A percentile compares a stretch with the other conserved stretches of the same genome.
phyloP scores from a whole-genome alignment of 2,329 filamentous ascomycete species.

The Ramularia collo-cygni region DNA sequence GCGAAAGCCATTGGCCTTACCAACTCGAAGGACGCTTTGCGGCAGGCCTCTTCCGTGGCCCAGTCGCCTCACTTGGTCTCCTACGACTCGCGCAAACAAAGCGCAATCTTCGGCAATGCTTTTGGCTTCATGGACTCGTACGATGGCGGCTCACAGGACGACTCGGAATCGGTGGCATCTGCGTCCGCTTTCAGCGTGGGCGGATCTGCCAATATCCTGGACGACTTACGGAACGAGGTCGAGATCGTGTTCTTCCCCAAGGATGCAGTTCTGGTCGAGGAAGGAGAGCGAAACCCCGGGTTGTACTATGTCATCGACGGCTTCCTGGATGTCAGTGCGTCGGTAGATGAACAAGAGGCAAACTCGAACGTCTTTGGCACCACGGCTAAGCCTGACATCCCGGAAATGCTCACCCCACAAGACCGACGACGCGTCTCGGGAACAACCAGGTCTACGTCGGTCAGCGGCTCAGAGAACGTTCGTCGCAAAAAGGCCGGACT shows the following conservation, averaged over 20 bases:
- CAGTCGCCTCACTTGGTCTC: slow-evolving; percentile 79
- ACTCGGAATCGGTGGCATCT: slow-evolving; percentile 72
- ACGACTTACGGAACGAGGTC: slow-evolving; percentile 83
- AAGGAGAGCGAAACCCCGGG: slow-evolving; percentile 93
- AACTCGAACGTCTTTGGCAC: slow-evolving; percentile 40
- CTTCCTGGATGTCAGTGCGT: slow-evolving; percentile 89
- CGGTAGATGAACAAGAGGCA: slow-evolving; percentile 57
- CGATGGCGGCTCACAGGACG: slow-evolving; percentile 81
- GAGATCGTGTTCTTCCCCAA: slow-evolving; percentile 98
- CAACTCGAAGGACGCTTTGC: slow-evolving; percentile 56
- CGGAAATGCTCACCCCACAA: slow-evolving; percentile 20
- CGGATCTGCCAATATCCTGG: slow-evolving; percentile 58
- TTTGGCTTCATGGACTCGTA: slow-evolving; percentile 41
- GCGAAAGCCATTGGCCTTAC: slow-evolving; percentile 87
- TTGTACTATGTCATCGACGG: slow-evolving; percentile 97
- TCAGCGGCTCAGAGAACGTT: slow-evolving; percentile 26
- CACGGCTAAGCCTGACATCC: slow-evolving; percentile 28
- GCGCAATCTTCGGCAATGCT: slow-evolving; percentile 75
- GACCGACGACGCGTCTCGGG: slow-evolving; percentile 13
- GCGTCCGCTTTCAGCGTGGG: slow-evolving; percentile 45
- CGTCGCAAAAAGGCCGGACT: slow-evolving; percentile 37
- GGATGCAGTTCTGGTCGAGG: slow-evolving; percentile 87
- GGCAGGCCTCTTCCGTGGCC: slow-evolving; percentile 68
- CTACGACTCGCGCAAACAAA: slow-evolving; percentile 68
- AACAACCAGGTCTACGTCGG: slow-evolving; percentile 18